Percentiles rank a stretch among this genome's conserved stretches.
Conservation (phyloP, 2,329 filamentous ascomycete genomes). For the Lecanoromycetidae sp. region DNA sequence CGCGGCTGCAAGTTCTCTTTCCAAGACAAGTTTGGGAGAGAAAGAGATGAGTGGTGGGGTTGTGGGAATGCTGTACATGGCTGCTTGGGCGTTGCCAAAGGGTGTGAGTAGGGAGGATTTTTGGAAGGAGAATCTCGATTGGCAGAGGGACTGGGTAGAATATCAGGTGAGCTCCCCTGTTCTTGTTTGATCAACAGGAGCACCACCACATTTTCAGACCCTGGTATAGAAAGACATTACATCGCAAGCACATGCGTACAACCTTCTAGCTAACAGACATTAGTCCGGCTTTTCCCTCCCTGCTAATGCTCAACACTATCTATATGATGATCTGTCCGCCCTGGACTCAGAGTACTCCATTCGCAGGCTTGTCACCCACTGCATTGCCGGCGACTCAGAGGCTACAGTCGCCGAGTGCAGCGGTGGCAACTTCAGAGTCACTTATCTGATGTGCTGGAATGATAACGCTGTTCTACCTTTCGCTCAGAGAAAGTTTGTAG, state of each 20-base stretch:
- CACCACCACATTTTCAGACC: too few species aligned
- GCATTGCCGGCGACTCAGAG: not conserved
- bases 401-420: not conserved
- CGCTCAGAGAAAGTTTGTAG: slow-evolving; percentile 7
- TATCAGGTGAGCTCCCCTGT: fast-evolving
- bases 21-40: not conserved
- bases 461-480: slow-evolving; percentile 2
- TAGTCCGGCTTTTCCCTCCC: not conserved
- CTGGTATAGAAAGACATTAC: too few species aligned
- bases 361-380: not conserved
- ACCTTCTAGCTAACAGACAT: too few species aligned
- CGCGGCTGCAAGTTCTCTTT: slow-evolving; percentile 6
- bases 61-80: slow-evolving; percentile 6
- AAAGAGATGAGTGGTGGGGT: slow-evolving; percentile 4
- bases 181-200: not conserved
- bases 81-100: not conserved
- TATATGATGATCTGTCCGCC: slow-evolving; percentile 8
- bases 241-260: too few species aligned
- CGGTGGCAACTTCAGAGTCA: slow-evolving; percentile 1
- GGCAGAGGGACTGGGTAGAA: not conserved
- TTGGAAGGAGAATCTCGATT: not conserved
- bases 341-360: not conserved
- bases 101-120: not conserved
- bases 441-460: slow-evolving; percentile 9
- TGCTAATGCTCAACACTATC: not conserved